phyloP scores from a whole-genome alignment of 352 stramenopile species.

The Phytophthora idaei region DNA sequence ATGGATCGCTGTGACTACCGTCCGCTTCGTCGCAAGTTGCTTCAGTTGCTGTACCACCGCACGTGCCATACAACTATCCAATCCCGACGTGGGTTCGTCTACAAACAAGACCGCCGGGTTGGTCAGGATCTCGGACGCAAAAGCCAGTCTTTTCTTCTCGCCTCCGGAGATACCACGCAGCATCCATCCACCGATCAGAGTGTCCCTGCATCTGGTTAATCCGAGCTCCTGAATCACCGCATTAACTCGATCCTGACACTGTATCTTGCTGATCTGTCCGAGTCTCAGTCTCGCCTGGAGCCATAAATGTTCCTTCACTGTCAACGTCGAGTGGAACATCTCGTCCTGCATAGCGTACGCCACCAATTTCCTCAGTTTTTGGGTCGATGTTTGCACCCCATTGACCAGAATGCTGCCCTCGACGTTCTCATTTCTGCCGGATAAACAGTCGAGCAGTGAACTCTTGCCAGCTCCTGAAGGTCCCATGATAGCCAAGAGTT shows the following conservation, averaged over 20 bases:
- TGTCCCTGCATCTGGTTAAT: conserved; percentile 43
- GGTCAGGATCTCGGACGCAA: conserved; percentile 79
- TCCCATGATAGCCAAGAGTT: conserved; percentile 67
- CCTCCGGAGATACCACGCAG: conserved; percentile 73
- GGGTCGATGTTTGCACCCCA: conserved; percentile 47
- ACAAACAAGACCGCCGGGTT: conserved; percentile 80
- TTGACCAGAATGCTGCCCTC: conserved; percentile 63
- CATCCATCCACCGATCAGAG: conserved; percentile 51
- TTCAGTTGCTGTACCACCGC: conserved; percentile 49
- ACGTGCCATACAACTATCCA: conserved; percentile 56
- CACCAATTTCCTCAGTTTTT: conserved; percentile 19
- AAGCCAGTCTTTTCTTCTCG: conserved; percentile 78
- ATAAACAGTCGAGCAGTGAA: conserved; percentile 91
- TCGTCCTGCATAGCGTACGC: conserved; percentile 90
- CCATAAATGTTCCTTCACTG: conserved; percentile 82
- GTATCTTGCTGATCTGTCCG: conserved; percentile 33
- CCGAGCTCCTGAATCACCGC: conserved; percentile 56
- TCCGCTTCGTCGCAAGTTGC: conserved; percentile 72
- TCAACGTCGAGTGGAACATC: conserved; percentile 87
- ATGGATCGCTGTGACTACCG: conserved; percentile 87
- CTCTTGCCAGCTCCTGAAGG: conserved; percentile 85
- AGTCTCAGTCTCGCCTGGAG: conserved; percentile 84
- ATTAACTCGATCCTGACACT: conserved; percentile 35
- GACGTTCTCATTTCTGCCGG: conserved; percentile 80
- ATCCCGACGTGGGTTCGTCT: conserved; percentile 75